Conservation (phyloP, 805 yeast species). For the Teunomyces kruisii region DNA sequence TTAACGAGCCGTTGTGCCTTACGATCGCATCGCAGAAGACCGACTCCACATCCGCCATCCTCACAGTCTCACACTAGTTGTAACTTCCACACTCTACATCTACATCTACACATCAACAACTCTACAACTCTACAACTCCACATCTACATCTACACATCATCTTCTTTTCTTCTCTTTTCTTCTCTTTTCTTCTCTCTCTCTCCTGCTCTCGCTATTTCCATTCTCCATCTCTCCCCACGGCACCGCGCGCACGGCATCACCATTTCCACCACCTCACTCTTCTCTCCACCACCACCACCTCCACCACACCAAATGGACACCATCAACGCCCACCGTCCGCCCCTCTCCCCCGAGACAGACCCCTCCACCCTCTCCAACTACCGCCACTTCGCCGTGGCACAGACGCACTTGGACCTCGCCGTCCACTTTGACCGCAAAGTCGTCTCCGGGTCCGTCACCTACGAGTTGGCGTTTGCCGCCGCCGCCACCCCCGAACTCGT, state of each 20-base stretch:
- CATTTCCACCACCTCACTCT: neutral
- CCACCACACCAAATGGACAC: too few relatives aligned
- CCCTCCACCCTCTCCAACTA: constrained; percentile 63
- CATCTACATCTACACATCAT: too few relatives aligned
- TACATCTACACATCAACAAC: too few relatives aligned
- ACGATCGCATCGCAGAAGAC: too few relatives aligned
- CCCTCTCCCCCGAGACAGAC: constrained; percentile 56
- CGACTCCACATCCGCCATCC: too few relatives aligned
- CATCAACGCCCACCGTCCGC: constrained; percentile 27
- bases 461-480: constrained; percentile 12
- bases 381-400: constrained; percentile 17
- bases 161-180: too few relatives aligned
- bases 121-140: too few relatives aligned
- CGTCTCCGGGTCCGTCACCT: constrained; percentile 23
- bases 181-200: neutral
- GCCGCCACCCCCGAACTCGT: constrained; percentile 9
- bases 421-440: constrained; percentile 24
- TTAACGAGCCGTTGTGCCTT: too few relatives aligned
- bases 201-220: neutral
- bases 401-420: constrained; percentile 20
- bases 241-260: neutral
- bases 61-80: too few relatives aligned
- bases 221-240: neutral
- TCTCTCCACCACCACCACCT: neutral
- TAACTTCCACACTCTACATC: too few relatives aligned